Conservation (phyloP, 176 grass and related monocot genomes). For the Cocos nucifera region DNA sequence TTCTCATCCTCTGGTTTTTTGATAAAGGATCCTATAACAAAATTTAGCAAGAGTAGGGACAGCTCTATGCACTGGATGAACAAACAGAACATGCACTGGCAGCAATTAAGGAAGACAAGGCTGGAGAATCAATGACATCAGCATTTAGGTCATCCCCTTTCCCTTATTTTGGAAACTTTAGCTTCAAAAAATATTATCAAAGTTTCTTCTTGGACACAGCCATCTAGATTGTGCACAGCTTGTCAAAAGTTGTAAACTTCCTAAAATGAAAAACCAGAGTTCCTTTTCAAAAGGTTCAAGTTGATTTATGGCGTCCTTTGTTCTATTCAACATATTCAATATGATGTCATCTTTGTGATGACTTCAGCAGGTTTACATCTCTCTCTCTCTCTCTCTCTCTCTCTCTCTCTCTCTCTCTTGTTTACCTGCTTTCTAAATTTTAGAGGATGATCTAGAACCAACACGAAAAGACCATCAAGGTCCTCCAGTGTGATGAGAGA, state of each 20-base stretch:
- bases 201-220: not conserved
- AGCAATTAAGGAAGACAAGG: not conserved
- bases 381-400: too few species aligned
- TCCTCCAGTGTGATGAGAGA: not conserved
- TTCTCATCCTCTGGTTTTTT: not conserved
- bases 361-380: slow-evolving; percentile 6
- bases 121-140: not conserved
- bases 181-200: not conserved
- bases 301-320: slow-evolving; percentile 6
- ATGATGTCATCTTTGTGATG: slow-evolving; percentile 6
- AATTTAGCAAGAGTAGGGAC: not conserved
- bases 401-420: too few species aligned
- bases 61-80: not conserved
- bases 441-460: not conserved
- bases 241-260: not conserved
- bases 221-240: not conserved
- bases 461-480: not conserved
- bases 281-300: not conserved
- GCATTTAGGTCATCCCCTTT: not conserved
- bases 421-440: not conserved
- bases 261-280: not conserved
- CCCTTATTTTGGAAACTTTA: not conserved
- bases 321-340: not conserved
- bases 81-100: too few species aligned
- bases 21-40: not conserved